A percentile compares a stretch with the other conserved stretches of the same genome.
phyloP scores from a whole-genome alignment of 257 asterid species.

The Rubia yunnanensis region DNA sequence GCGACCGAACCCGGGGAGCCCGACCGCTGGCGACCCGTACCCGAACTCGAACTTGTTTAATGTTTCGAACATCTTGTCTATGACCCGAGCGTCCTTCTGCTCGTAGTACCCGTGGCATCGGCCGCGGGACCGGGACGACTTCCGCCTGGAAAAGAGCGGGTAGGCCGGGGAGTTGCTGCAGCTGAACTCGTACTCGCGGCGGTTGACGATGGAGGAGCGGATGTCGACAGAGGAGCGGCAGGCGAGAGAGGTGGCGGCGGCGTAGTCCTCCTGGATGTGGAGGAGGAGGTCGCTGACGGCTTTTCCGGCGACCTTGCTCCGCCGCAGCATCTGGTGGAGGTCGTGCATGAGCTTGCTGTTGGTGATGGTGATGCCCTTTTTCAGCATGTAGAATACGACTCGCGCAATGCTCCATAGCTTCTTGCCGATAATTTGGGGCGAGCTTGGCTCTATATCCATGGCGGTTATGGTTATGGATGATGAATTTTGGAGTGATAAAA shows the following conservation, averaged over 20 bases:
- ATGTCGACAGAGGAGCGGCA: constrained; percentile 27
- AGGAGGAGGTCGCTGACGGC: constrained; percentile 28
- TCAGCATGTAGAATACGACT: constrained; percentile 27
- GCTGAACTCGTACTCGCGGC: constrained; percentile 38
- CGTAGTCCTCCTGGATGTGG: constrained; percentile 17
- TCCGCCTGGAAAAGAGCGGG: constrained; percentile 17
- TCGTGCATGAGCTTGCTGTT: constrained; percentile 24
- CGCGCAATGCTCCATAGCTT: constrained; percentile 23
- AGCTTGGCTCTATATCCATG: constrained; percentile 29
- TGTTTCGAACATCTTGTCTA: constrained; percentile 15
- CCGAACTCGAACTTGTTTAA: constrained; percentile 15
- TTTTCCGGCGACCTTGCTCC: constrained; percentile 28
- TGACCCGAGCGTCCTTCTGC: constrained; percentile 8
- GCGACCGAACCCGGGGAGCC: constrained; percentile 32
- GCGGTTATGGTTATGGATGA: neutral
- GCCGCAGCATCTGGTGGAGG: constrained; percentile 17
- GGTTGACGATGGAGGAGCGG: constrained; percentile 18
- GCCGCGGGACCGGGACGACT: neutral
- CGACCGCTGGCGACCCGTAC: constrained; percentile 10
- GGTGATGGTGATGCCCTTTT: constrained; percentile 28
- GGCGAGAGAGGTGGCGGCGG: constrained; percentile 16
- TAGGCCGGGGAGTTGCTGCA: constrained; percentile 29
- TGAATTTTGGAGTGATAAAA: neutral
- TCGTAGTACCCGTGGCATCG: neutral
- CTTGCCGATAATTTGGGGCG: constrained; percentile 16